Base-by-base conservation (phyloP, 805 yeast genomes). In the Cyberlindnera maclurae region DNA sequence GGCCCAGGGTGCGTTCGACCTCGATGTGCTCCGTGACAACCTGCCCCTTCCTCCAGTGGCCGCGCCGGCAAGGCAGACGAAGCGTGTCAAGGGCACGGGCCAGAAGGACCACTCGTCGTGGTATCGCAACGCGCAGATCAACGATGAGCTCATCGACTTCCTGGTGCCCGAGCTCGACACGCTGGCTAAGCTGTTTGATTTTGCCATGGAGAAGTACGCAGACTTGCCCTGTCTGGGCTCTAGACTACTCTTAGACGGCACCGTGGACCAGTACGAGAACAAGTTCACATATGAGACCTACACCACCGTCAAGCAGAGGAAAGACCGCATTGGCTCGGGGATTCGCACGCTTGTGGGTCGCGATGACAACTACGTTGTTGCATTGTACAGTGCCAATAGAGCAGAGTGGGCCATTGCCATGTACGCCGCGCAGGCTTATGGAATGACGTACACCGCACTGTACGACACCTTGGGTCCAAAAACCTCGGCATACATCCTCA, bases 351-450 rank as follows among this genome's bases (percentile, higher is more conserved):
- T 42, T 9, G 40, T 41, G 4, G 43, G 43, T 3, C 35, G 51
- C 42, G 28, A 45, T 37, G 42, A 46, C 44, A 15, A 51, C 57
- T 38, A 72, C 70, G 54, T 71, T 26, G 66, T 74, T 27, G 59
- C 75, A 5, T 41, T 75, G 12, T 73, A 67, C 49, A 63, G 75
- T 29, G 55, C 61, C 17, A 75, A 75, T 51, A 58, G 78, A 37
- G 53, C 65, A 5, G 80, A 77, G 53, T 78, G 84, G 84, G 61
- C 64, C n/a, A 51, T 77, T 18, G 52, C 77, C 13, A 82, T 77
- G 54, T 51, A 75, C 48, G 81, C 83, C 0, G 68, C 77, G 45
- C 57, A 59, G 22, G 63, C 70, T n/a, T 74, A 68, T 60, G 65
- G 62, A 61, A 69, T 57, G 36, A 55, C 67, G 11, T 56, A 63